Conservation (phyloP, 495 filamentous ascomycete genomes). For the Aspergillus coremiiformis region DNA sequence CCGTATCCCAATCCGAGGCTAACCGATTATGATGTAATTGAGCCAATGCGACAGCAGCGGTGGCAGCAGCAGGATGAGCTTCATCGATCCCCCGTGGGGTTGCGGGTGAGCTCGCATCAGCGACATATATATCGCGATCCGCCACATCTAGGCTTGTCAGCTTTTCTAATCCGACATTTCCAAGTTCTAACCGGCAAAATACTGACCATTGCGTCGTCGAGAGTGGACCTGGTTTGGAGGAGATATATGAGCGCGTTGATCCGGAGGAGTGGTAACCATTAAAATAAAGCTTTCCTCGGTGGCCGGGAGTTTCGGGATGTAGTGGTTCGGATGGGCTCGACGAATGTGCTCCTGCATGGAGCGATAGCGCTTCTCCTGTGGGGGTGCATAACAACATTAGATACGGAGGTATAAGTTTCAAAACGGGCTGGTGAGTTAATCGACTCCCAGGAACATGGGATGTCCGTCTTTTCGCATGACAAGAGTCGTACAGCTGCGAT, state of each 20-base stretch:
- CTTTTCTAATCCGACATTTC: slow-evolving; percentile 1
- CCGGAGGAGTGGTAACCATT: slow-evolving; percentile 87
- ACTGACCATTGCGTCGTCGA: slow-evolving; percentile 33
- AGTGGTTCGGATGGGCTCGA: slow-evolving; percentile 93
- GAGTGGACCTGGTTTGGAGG: slow-evolving; percentile 43
- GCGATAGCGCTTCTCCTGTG: slow-evolving; percentile 91
- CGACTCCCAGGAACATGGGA: neutral
- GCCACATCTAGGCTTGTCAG: slow-evolving; percentile 36
- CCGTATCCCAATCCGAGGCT: slow-evolving; percentile 77
- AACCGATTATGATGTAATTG: slow-evolving; percentile 79
- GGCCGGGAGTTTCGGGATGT: slow-evolving; percentile 96
- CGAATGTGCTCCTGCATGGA: slow-evolving; percentile 99
- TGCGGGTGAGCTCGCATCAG: slow-evolving; percentile 61
- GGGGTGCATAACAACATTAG: slow-evolving; percentile 18
- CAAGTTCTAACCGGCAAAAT: neutral
- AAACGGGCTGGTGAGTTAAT: neutral
- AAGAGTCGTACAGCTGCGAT: slow-evolving; percentile 19
- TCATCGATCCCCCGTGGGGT: slow-evolving; percentile 71
- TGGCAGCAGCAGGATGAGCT: slow-evolving; percentile 60
- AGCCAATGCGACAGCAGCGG: slow-evolving; percentile 77
- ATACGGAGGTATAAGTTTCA: neutral
- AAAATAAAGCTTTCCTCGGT: slow-evolving; percentile 96
- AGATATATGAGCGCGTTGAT: slow-evolving; percentile 57
- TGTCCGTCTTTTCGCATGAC: neutral
- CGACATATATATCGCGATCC: slow-evolving; percentile 49